Conservation (phyloP, 164 flowering plant species). For the Tetracentron sinense region DNA sequence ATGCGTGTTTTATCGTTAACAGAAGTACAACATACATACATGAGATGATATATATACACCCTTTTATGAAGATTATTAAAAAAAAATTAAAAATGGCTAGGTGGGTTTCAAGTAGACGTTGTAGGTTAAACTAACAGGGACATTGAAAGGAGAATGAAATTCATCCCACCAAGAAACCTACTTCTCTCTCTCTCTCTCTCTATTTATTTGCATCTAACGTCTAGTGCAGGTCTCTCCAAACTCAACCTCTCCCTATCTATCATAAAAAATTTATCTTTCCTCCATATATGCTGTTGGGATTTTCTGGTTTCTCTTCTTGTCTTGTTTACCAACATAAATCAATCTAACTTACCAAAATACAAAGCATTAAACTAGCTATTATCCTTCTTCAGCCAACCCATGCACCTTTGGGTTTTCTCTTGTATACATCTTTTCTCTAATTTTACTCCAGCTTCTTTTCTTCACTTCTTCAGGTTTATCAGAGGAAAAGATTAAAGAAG, state of each 20-base stretch:
- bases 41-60: no score
- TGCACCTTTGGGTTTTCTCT: not conserved
- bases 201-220: conserved; percentile 53
- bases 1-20: no score
- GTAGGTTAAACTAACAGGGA: conserved; percentile 69
- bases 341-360: not conserved
- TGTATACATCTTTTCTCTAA: not conserved
- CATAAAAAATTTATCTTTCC: conserved; percentile 24
- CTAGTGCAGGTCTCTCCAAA: conserved; percentile 51
- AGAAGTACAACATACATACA: no score
- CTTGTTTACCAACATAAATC: conserved; percentile 9
- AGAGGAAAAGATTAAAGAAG: not conserved
- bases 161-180: conserved; percentile 57
- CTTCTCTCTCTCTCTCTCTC: conserved; percentile 9
- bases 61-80: no score
- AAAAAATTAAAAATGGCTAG: no score
- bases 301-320: conserved; percentile 12
- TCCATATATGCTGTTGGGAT: conserved; percentile 23
- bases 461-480: not conserved
- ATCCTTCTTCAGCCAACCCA: not conserved
- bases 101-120: conserved; percentile 54
- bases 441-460: not conserved
- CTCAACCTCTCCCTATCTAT: conserved; percentile 47
- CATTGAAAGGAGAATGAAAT: conserved; percentile 70
- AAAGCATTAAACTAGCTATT: not conserved